Base-by-base conservation (phyloP, 106 monocot genomes). In the Dioscorea dumetorum region DNA sequence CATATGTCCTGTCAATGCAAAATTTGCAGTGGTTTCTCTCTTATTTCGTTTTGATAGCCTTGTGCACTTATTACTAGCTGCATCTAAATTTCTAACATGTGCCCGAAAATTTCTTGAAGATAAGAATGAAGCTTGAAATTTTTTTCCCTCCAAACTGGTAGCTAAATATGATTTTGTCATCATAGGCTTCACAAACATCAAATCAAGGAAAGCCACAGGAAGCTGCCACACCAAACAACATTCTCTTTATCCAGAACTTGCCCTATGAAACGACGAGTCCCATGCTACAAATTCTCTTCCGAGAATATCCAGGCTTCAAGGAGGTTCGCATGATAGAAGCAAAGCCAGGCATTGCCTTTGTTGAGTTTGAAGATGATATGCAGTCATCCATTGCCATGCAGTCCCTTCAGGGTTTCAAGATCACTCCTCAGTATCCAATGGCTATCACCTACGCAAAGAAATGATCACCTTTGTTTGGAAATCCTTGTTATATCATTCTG, bases 271-370 rank as follows among this genome's bases (percentile, higher is more conserved):
- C 92, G n/a, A 90, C 87, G 15, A 87, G 75, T 84, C 84, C 83
- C 84, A 99, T 99, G 97, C 79, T 99, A 1, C 92, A 92, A 66
- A 87, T 99, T 41, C 85, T 93, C 16, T 99, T 99, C 81, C 84
- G 87, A 63, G 90, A 99, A 58, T 99, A 90, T 72, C 97, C 92
- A 17, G 97, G 97, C 18, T 99, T 92, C 73, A 79, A 76, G 67
- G 97, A 99, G 69, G 97, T 95, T 13, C 64, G 92, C 8, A 87
- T 97, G 92, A 83, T 97, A 56, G 86, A 86, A 56, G 91, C 97
- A 10, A 99, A 92, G 73, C 92, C 92, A 13, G 97, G 97, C 13
- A 99, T 99, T 22, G 90, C 97, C 31, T 99, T 99, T 59, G 87
- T 99, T 3, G 97, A 99, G 74, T 99, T 83, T 33, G 82, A 64